Base-by-base conservation (phyloP, 345 rosid species). In the Acer negundo region DNA sequence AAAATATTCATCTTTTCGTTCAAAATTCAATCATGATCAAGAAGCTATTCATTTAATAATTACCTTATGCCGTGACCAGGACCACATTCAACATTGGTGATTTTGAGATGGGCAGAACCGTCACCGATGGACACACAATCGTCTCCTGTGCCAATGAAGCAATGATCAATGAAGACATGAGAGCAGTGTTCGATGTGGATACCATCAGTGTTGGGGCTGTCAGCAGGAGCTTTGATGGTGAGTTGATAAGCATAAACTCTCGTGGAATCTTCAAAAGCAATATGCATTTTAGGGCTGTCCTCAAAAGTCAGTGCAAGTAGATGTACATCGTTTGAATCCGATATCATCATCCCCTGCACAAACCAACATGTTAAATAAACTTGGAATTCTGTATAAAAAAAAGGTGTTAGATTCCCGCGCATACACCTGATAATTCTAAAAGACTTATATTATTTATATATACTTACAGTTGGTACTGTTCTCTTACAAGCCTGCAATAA, bases 31-130 rank as follows among this genome's bases (percentile, higher is more conserved):
- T 35, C 38, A 35, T n/a, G n/a, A n/a, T 35, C 38, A 35, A 35
- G 46, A 42, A 42, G 11, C 46, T 42, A 42, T 1, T 9, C 10
- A 42, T 69, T 16, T 51, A 12, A 11, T 51, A 12, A 11, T 10
- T 56, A 87, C 91, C 91, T 90, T 69, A 88, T 84, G 16, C 91
- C 91, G 59, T 88, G 93, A 4, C 93, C 91, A 0, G 90, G 91
- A 67, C 93, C 89, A 42, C 93, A 90, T 2, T 59, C 7, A 46
- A 84, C 82, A 19, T 62, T 19, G 51, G 74, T 77, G 23, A 90
- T 70, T 12, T 72, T 67, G 62, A 90, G 31, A 10, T 82, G 61
- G 24, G 67, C 80, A 2, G 86, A 73, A 38, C 87, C 90, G 0
- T 78, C 82, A 1, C 91, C 87, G 55, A 90, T 90, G 4, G 91